Evolutionary conservation across 2,329 filamentous ascomycete genomes (phyloP).

Genomic region (Metarhizium humberi): DNA sequence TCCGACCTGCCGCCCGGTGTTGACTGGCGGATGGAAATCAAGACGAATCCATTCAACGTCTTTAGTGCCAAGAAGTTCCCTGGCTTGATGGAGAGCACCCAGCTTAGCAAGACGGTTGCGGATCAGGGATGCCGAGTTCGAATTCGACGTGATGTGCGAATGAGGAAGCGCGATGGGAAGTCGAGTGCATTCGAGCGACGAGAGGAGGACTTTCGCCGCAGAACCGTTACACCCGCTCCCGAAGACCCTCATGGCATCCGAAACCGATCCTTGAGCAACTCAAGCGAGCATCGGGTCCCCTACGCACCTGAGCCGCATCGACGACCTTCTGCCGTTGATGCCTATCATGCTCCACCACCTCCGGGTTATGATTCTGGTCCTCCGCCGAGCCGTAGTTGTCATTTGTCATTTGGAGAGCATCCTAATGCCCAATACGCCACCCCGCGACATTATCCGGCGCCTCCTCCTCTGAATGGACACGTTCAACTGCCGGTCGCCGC

Average conservation of each 20-base stretch:
- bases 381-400: constrained; percentile 15
- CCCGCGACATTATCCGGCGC: constrained; percentile 29
- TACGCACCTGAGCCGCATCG: constrained; percentile 32
- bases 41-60: constrained; percentile 78
- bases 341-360: constrained; percentile 28
- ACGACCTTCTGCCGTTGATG: constrained; percentile 39
- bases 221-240: constrained; percentile 25
- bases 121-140: constrained; percentile 96
- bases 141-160: constrained; percentile 86
- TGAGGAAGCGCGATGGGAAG: constrained; percentile 76
- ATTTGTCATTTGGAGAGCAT: constrained; percentile 26
- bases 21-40: constrained; percentile 81
- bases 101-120: constrained; percentile 79
- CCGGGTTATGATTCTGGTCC: constrained; percentile 21
- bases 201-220: constrained; percentile 51
- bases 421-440: constrained; percentile 23
- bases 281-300: constrained; percentile 38
- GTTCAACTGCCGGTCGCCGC: constrained; percentile 22
- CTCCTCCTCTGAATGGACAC: constrained; percentile 18
- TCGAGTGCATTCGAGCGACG: constrained; percentile 46
- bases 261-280: constrained; percentile 52
- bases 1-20: constrained; percentile 46
- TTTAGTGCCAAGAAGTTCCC: constrained; percentile 99
- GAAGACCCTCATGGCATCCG: constrained; percentile 29
- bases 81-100: constrained; percentile 80